These are phyloP conservation scores for Toxoplasma gondii DNA, from an alignment of 169 alveolate genomes.

Conservation along the genomic window DNA sequence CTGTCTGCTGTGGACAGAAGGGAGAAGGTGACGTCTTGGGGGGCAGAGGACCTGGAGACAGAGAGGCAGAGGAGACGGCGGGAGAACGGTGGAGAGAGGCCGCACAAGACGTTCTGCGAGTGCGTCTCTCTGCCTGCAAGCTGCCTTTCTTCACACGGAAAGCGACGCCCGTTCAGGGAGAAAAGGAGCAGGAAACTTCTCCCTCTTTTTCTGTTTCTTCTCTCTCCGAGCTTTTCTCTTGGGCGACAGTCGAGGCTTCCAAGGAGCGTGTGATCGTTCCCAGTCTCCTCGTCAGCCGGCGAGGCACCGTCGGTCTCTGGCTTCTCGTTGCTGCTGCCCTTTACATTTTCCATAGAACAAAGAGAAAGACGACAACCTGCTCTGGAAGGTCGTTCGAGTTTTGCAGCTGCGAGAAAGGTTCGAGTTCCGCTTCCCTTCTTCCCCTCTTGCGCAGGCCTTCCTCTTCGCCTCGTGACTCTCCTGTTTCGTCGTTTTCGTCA, in stretches of 20 bases:
- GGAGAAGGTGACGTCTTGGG: background rate
- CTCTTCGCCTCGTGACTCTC: background rate
- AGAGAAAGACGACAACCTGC: too few species aligned
- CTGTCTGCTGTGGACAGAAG: too few species aligned
- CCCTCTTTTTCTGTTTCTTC: background rate
- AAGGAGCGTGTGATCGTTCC: background rate
- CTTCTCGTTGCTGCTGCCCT: constrained; percentile 10
- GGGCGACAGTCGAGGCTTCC: background rate
- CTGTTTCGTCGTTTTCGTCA: background rate
- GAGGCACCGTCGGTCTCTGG: background rate
- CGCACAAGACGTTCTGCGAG: background rate
- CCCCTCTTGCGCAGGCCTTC: too few species aligned
- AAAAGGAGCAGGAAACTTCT: background rate
- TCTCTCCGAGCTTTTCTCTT: background rate
- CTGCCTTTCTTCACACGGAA: background rate
- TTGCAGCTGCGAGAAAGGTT: too few species aligned
- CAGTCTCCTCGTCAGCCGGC: background rate
- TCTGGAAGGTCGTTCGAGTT: too few species aligned
- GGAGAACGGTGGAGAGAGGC: background rate
- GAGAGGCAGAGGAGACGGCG: background rate
- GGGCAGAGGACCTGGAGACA: background rate
- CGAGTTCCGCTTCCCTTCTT: background rate
- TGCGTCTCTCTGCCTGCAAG: background rate
- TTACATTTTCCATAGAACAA: background rate
- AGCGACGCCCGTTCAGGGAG: background rate